Evolutionary conservation across 495 filamentous ascomycete species (phyloP), one percentile per base, ranked within the genome.

Genomic region (Daldinia childiae): DNA sequence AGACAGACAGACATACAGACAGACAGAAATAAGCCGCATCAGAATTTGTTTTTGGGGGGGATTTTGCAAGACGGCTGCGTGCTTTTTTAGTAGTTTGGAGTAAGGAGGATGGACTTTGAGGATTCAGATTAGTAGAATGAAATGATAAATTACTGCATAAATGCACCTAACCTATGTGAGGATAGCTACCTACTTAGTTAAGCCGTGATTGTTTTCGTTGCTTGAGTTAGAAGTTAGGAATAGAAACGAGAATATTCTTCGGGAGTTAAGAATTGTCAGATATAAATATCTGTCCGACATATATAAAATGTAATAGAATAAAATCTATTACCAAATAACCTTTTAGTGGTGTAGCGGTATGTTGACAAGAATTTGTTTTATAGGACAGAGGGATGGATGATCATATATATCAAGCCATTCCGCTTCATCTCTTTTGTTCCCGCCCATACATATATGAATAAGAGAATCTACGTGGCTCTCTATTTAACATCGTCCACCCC

Each of bases 381-480:
- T n/a, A n/a, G n/a, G n/a, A n/a, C n/a, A 62, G 27, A 52, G 3
- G 38, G 26, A 51, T 7, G 38, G 26, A 51, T 7, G 29, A 56
- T 32, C 1, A 12, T 34, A 39, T 58, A 58, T 36, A 7, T 26
- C 30, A 24, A 58, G 0, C 55, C 32, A 2, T 5, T 41, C 19
- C 19, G 19, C 19, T 14, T 14, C 19, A 38, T 58, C 9, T 58
- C 27, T 57, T 38, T 39, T 58, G 14, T 29, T 4, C 15, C 7
- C 26, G 19, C 6, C 8, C 8, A 45, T 3, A 45, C 26, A 27
- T 9, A 32, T 9, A 29, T 32, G 2, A 8, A 32, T 19, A 4
- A 45, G n/a, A 26, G 12, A 7, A n/a, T 17, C 24, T 51, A 62
- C 62, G 48, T 66, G 57, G 56, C 30, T 8, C 27, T 51, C 36